Percentiles rank a stretch among this genome's conserved stretches.
Conservation (phyloP, 257 asterid species). For the Ophiorrhiza pumila region DNA sequence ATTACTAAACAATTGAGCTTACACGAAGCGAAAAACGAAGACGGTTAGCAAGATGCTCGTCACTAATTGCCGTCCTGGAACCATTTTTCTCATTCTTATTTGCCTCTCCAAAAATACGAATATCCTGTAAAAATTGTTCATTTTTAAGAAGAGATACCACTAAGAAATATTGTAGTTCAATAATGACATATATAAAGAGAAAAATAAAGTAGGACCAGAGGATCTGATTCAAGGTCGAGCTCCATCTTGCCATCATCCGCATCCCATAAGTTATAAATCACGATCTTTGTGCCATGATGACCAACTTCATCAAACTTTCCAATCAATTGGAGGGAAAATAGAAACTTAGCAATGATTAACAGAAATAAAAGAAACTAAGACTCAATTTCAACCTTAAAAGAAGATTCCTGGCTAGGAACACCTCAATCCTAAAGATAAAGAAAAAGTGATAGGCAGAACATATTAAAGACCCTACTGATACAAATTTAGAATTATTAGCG, state of each 20-base stretch:
- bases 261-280: constrained; percentile 80
- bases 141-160: constrained; percentile 20
- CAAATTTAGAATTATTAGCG: too few species aligned
- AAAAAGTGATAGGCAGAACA: background rate
- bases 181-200: constrained; percentile 12
- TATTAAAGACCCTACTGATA: background rate
- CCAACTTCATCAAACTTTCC: constrained; percentile 76
- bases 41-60: constrained; percentile 77
- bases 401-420: background rate
- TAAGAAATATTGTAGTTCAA: constrained; percentile 8
- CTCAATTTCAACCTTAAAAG: background rate
- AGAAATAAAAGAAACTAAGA: background rate
- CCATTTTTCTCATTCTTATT: constrained; percentile 22
- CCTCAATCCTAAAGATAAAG: background rate
- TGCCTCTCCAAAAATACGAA: constrained; percentile 44
- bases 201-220: constrained; percentile 52
- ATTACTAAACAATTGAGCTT: constrained; percentile 26
- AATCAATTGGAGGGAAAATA: constrained; percentile 3
- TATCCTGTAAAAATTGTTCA: constrained; percentile 57
- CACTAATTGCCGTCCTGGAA: constrained; percentile 32
- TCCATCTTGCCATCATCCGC: constrained; percentile 68
- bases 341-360: background rate
- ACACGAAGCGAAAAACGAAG: constrained; percentile 82
- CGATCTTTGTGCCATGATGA: constrained; percentile 70
- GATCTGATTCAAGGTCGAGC: constrained; percentile 79